phyloP scores from a whole-genome alignment of 2,329 filamentous ascomycete species.

The Shiraia bambusicola region DNA sequence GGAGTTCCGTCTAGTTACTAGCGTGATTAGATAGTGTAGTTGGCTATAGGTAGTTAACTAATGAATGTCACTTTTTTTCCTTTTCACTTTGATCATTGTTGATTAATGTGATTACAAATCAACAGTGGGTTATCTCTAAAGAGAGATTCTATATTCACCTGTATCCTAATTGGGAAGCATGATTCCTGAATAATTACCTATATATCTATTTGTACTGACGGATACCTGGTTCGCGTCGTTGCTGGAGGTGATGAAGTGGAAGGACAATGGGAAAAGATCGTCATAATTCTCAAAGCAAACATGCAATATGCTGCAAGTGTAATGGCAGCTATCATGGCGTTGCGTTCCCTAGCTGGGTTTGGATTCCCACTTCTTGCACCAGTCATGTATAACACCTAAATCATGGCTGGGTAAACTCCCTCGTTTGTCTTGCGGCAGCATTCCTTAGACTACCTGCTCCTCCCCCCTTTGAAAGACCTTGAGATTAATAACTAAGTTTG shows the following conservation, averaged over 20 bases:
- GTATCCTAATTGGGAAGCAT: slow-evolving; percentile 29
- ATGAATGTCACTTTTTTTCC: no score
- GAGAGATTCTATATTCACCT: slow-evolving; percentile 8
- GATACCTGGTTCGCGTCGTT: slow-evolving; percentile 23
- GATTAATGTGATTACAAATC: slow-evolving; percentile 6
- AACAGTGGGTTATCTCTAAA: background rate
- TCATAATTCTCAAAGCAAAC: slow-evolving; percentile 52
- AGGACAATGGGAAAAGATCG: slow-evolving; percentile 56
- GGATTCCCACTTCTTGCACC: slow-evolving; percentile 49
- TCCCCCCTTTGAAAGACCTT: slow-evolving; percentile 50
- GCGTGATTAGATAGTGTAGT: no score
- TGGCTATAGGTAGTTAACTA: no score
- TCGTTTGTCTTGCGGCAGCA: slow-evolving; percentile 42
- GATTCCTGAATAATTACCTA: slow-evolving; percentile 38
- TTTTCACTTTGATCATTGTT: background rate
- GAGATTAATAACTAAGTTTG: slow-evolving; percentile 52
- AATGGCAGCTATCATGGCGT: slow-evolving; percentile 48
- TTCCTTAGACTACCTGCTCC: slow-evolving; percentile 50
- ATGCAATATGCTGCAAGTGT: slow-evolving; percentile 50
- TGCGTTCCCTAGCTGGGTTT: slow-evolving; percentile 48
- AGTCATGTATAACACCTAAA: slow-evolving; percentile 44
- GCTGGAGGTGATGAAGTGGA: slow-evolving; percentile 46
- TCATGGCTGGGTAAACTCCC: slow-evolving; percentile 47
- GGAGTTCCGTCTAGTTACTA: background rate
- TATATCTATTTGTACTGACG: slow-evolving; percentile 35